These are phyloP conservation scores for Fraxinus albicans DNA, from an alignment of 305 asterid genomes.

Conservation along the genomic window DNA sequence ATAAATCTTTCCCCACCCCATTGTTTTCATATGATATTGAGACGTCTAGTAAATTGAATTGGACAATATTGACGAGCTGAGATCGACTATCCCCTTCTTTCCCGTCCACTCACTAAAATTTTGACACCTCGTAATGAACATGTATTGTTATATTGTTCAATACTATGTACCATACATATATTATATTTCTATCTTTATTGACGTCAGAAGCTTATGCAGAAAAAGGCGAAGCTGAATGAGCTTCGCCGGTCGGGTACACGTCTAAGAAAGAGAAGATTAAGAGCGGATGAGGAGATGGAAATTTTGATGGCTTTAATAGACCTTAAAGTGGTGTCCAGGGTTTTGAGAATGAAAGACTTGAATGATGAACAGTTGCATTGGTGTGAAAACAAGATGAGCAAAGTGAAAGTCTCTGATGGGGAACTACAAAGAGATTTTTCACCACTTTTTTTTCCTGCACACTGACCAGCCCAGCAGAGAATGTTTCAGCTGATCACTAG, in stretches of 20 bases:
- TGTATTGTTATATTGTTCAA: neutral
- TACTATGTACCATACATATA: neutral
- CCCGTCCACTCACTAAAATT: neutral
- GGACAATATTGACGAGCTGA: neutral
- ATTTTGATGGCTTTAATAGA: slow-evolving; percentile 69
- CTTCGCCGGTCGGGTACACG: slow-evolving; percentile 53
- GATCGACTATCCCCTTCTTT: neutral
- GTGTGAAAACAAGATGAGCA: slow-evolving; percentile 94
- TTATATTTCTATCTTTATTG: neutral
- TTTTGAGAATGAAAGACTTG: slow-evolving; percentile 67
- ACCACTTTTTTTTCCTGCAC: slow-evolving; percentile 96
- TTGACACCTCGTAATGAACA: neutral
- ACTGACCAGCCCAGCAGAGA: slow-evolving; percentile 32
- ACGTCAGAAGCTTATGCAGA: slow-evolving; percentile 39
- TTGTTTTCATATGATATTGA: neutral
- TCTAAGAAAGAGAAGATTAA: slow-evolving; percentile 47
- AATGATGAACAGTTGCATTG: slow-evolving; percentile 78
- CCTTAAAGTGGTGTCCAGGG: slow-evolving; percentile 81
- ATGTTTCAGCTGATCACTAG: slow-evolving; percentile 43
- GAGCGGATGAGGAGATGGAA: slow-evolving; percentile 61
- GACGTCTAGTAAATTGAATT: neutral
- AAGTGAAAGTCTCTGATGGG: slow-evolving; percentile 71
- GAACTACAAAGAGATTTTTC: slow-evolving; percentile 83
- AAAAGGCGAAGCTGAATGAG: slow-evolving; percentile 63
- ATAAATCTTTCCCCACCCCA: neutral